Base-by-base conservation (phyloP, 805 yeast species). In the Blastobotrys attinorum region DNA sequence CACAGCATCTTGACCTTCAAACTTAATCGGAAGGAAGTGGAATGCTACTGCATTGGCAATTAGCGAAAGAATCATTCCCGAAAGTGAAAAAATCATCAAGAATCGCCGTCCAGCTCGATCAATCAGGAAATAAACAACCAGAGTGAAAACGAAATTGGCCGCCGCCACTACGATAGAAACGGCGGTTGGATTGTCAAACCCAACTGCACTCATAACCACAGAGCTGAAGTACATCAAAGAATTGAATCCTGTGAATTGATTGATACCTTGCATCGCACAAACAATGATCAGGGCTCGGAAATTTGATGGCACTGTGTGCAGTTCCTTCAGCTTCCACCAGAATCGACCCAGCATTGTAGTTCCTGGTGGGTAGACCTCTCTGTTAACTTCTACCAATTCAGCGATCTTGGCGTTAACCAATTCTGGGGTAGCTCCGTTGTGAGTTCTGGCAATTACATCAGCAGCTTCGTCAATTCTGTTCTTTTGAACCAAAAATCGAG, bases 211-310 rank as follows among this genome's bases (percentile, higher is more conserved):
- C 60, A 90, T 90, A 54, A 90, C 82, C 2, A 97, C 88, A 31
- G 95, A 79, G 40, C 94, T 82, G 66, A 89, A 90, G 69, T 90
- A 90, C 95, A 90, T 85, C 56, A 90, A 74, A 4, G 97, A 85
- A 67, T 90, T 90, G 76, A 90, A 89, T 52, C 97, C 97, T 15
- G 95, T 84, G 57, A 89, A 87, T 66, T 90, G 98, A 67, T 90
- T 97, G 57, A 90, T 83, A 47, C 94, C 96, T 66, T 90, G 97
- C 53, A 88, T 66, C 32, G 92, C 95, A 70, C 96, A 88, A 6
- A 89, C 92, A 57, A 90, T 79, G 31, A 88, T 68, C 51, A 90
- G 72, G 8, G 96, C 97, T 58, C 97, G 79, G 47, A 86, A 77
- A 63, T 90, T 88, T 0, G 95, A 53, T 3, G 68, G 65, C 3